Evolutionary conservation across 495 filamentous ascomycete genomes (phyloP).

Genomic region (Rhypophila decipiens): DNA sequence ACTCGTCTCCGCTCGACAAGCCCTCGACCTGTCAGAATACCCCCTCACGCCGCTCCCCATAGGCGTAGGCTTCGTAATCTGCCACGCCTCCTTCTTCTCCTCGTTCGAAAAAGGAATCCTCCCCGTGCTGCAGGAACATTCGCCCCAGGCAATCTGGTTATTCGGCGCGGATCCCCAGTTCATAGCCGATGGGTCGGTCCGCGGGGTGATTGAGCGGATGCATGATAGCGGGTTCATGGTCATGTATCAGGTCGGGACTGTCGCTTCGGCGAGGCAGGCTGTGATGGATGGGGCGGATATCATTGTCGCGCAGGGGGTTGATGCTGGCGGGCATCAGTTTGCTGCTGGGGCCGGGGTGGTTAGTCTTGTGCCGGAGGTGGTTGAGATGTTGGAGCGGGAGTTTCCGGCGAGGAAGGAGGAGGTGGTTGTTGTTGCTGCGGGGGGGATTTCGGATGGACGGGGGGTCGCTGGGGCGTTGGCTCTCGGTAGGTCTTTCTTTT

Average conservation of each 20-base stretch:
- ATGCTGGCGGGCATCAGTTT: conserved; percentile 72
- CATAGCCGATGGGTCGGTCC: conserved; percentile 33
- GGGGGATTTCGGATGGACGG: conserved; percentile 64
- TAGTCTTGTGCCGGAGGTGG: conserved; percentile 33
- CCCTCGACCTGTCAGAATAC: conserved; percentile 16
- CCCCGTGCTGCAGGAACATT: conserved; percentile 37
- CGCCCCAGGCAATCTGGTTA: conserved; percentile 68
- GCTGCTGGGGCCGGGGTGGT: conserved; percentile 50
- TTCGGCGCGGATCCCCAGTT: conserved; percentile 47
- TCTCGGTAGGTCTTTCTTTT: conserved; percentile 39
- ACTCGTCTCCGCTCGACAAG: conserved; percentile 28
- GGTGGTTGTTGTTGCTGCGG: conserved; percentile 61
- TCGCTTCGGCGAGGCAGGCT: conserved; percentile 47
- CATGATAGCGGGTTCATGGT: conserved; percentile 22
- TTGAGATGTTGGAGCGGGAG: conserved; percentile 43
- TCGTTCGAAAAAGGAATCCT: conserved; percentile 28
- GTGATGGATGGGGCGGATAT: conserved; percentile 48
- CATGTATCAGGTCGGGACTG: conserved; percentile 58
- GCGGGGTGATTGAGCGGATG: conserved; percentile 19
- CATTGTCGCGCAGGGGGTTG: conserved; percentile 65
- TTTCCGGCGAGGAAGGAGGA: conserved; percentile 33
- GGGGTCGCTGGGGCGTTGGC: conserved; percentile 57
- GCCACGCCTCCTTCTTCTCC: conserved; percentile 14
- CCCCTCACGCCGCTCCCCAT: conserved; percentile 30
- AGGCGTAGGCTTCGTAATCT: conserved; percentile 35